phyloP scores from a whole-genome alignment of 176 grass and related monocot species.

The Triticum aestivum region IWGSC_CS_RefSeq_v2.1 NC_057811.1:41083075-41083574 shows the following conservation, averaged over 20 bases:
- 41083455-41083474: conserved; percentile 54
- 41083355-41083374: conserved; percentile 88
- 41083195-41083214: neutral
- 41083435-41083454: conserved; percentile 88
- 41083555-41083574: neutral
- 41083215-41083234: neutral
- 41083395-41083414: conserved; percentile 91
- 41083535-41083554: neutral
- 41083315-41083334: conserved; percentile 14
- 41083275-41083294: too few species aligned
- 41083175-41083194: conserved; percentile 63
- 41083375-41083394: conserved; percentile 87
- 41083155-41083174: conserved; percentile 87
- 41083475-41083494: neutral
- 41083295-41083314: too few species aligned
- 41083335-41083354: neutral
- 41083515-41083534: neutral
- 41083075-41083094: conserved; percentile 74
- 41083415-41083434: conserved; percentile 90
- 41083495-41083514: conserved; percentile 9
- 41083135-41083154: conserved; percentile 99
- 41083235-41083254: neutral
- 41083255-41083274: neutral
- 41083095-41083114: conserved; percentile 94
- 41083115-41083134: conserved; percentile 97